Evolutionary conservation across 495 filamentous ascomycete species (phyloP).

Genomic region (Penicillium cataractarum): DNA sequence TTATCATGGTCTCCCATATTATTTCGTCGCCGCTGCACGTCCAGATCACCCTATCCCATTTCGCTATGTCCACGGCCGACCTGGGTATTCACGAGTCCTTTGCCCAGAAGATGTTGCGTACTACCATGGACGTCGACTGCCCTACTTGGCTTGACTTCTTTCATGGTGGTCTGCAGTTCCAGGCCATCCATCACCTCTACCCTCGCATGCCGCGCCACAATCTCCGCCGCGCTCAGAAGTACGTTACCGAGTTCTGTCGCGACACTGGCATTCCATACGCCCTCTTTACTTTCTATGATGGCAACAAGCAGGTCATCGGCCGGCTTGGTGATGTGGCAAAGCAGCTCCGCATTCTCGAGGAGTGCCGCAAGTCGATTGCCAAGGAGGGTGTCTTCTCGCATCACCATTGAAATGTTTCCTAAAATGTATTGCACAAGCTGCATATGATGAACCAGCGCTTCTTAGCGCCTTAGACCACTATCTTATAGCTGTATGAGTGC

Average conservation of each 20-base stretch:
- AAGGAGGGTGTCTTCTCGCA: constrained; percentile 44
- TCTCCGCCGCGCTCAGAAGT: constrained; percentile 76
- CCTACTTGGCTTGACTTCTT: constrained; percentile 95
- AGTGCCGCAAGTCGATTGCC: constrained; percentile 73
- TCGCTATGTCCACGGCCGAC: constrained; percentile 94
- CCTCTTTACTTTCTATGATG: constrained; percentile 89
- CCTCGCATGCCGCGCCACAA: constrained; percentile 96
- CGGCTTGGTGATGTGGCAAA: constrained; percentile 82
- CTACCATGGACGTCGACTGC: constrained; percentile 98
- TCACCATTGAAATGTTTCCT: constrained; percentile 30
- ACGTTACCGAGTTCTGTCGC: constrained; percentile 86
- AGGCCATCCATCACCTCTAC: constrained; percentile 93
- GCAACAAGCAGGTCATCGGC: constrained; percentile 86
- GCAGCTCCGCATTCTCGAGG: constrained; percentile 83
- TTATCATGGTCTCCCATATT: constrained; percentile 84
- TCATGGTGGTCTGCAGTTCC: constrained; percentile 95
- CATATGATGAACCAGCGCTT: background rate
- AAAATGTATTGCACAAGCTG: background rate
- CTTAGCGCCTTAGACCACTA: constrained; percentile 8
- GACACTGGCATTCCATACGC: constrained; percentile 94
- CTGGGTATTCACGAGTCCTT: constrained; percentile 87
- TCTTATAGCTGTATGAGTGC: background rate
- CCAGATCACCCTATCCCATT: constrained; percentile 96
- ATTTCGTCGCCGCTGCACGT: constrained; percentile 87
- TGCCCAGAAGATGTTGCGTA: constrained; percentile 94